phyloP scores from a whole-genome alignment of 495 filamentous ascomycete species.

The Trichoderma virens region DNA sequence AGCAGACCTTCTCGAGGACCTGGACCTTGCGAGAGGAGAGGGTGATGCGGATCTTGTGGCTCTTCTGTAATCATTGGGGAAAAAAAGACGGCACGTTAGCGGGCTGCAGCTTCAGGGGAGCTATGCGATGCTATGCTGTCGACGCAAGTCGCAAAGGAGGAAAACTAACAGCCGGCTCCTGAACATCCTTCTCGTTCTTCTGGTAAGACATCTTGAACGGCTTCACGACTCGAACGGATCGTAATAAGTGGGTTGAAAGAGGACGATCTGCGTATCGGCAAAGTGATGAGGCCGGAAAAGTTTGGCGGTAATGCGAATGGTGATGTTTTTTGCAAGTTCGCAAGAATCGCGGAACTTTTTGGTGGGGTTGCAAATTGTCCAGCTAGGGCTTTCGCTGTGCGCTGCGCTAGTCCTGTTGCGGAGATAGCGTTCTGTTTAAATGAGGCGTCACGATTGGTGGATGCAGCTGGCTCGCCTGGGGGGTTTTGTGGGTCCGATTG shows the following conservation, averaged over 20 bases:
- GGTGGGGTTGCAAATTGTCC: constrained; percentile 14
- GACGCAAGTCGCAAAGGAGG: too few relatives aligned
- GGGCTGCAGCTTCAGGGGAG: too few relatives aligned
- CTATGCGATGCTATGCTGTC: too few relatives aligned
- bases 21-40: constrained; percentile 87
- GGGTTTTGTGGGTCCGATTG: background rate
- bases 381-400: constrained; percentile 13
- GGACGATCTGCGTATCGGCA: constrained; percentile 51
- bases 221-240: constrained; percentile 61
- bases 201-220: constrained; percentile 79
- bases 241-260: background rate
- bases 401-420: constrained; percentile 8
- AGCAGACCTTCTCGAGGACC: constrained; percentile 96
- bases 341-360: constrained; percentile 12
- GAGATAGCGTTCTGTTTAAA: constrained; percentile 9
- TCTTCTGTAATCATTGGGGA: constrained; percentile 51
- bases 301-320: constrained; percentile 23
- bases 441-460: constrained; percentile 12
- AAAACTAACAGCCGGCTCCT: constrained; percentile 30
- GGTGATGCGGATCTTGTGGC: constrained; percentile 98
- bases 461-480: background rate
- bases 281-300: constrained; percentile 76
- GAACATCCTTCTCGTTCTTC: constrained; percentile 83
- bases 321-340: constrained; percentile 25
- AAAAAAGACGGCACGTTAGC: background rate